Evolutionary conservation across 2,329 filamentous ascomycete species (phyloP).

Genomic region (Claviceps humidiphila): DNA sequence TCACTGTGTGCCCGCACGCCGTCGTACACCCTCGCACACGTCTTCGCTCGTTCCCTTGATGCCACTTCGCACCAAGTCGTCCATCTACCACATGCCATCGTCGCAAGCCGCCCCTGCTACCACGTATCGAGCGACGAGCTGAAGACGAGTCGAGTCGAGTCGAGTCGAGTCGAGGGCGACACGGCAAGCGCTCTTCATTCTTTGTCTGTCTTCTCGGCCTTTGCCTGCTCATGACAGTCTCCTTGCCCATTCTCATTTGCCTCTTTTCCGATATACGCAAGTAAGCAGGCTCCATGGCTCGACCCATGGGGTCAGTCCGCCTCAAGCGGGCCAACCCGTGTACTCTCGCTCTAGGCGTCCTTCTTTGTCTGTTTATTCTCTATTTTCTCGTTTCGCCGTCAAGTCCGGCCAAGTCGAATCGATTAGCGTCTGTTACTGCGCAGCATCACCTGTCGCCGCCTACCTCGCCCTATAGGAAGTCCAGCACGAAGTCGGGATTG

Average conservation of each 20-base stretch:
- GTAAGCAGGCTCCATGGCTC: slow-evolving; percentile 31
- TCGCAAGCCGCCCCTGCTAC: slow-evolving; percentile 4
- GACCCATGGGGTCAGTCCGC: slow-evolving; percentile 51
- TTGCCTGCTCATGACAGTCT: background rate
- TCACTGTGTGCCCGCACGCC: background rate
- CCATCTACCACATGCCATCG: slow-evolving; percentile 5
- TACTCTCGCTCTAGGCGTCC: slow-evolving; percentile 56
- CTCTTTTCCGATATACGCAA: background rate
- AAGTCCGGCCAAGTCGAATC: slow-evolving; percentile 29
- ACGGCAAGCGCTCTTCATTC: background rate
- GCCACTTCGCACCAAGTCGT: background rate
- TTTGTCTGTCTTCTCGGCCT: background rate
- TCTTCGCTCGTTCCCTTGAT: background rate
- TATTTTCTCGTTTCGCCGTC: slow-evolving; percentile 46
- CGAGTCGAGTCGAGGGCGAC: background rate
- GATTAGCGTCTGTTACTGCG: slow-evolving; percentile 33
- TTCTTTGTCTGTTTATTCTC: slow-evolving; percentile 61
- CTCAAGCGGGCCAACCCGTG: slow-evolving; percentile 70
- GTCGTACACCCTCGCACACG: background rate
- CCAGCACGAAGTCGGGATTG: slow-evolving; percentile 18
- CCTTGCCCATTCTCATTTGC: background rate
- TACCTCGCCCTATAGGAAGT: slow-evolving; percentile 30
- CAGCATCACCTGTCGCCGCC: slow-evolving; percentile 31
- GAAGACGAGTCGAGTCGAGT: background rate
- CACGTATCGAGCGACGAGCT: slow-evolving; percentile 1